A percentile compares a stretch with the other conserved stretches of the same genome.
Evolutionary conservation across 2,329 filamentous ascomycete genomes (phyloP).

Genomic region (Diplocarpon rosae): DNA sequence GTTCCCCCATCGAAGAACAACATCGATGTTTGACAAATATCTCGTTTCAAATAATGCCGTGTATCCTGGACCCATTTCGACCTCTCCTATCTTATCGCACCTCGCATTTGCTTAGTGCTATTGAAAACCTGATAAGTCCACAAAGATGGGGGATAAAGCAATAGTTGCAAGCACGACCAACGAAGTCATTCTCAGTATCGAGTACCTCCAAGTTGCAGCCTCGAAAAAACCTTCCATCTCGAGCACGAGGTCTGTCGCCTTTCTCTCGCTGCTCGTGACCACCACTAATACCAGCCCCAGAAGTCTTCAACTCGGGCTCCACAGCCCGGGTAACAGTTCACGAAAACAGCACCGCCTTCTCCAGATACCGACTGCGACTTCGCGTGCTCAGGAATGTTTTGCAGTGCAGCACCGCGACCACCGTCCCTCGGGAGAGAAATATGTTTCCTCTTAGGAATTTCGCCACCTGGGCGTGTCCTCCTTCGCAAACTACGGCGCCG

Average conservation of each 20-base stretch:
- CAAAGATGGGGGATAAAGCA: conserved; percentile 6
- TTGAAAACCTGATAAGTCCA: not conserved
- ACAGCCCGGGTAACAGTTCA: conserved; percentile 40
- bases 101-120: too few relatives aligned
- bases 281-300: not conserved
- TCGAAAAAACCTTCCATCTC: conserved; percentile 5
- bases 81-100: too few relatives aligned
- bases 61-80: too few relatives aligned
- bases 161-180: conserved; percentile 6
- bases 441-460: conserved; percentile 30
- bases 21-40: too few relatives aligned
- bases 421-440: conserved; percentile 34
- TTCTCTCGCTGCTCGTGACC: not conserved
- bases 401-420: conserved; percentile 30
- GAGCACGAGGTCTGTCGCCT: conserved; percentile 4
- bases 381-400: conserved; percentile 33
- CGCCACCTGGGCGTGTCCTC: conserved; percentile 33
- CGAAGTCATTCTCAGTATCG: conserved; percentile 10
- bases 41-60: too few relatives aligned
- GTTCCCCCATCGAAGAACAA: too few relatives aligned
- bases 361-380: conserved; percentile 38
- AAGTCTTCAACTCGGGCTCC: conserved; percentile 37
- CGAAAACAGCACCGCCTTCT: conserved; percentile 43
- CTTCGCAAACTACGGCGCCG: conserved; percentile 34
- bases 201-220: conserved; percentile 7